These are phyloP conservation scores for Colletotrichum sp. DNA, from an alignment of 2,329 filamentous ascomycete genomes.

Conservation along the genomic window DNA sequence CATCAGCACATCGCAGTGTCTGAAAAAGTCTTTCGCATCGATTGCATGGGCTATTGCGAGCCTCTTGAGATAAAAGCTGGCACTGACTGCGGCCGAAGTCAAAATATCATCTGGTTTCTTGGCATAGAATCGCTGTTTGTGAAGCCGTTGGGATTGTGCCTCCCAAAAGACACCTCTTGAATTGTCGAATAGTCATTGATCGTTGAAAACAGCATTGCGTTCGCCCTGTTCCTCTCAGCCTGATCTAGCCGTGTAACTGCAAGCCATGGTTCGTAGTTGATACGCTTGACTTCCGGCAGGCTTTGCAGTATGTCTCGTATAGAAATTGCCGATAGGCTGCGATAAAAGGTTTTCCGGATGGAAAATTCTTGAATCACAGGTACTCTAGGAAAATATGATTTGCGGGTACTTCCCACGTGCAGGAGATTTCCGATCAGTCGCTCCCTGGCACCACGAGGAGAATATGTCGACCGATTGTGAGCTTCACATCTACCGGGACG, in stretches of 20 bases:
- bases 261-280: neutral
- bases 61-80: neutral
- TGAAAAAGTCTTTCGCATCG: neutral
- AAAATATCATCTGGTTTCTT: neutral
- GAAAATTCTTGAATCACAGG: neutral
- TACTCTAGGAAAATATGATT: neutral
- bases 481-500: neutral
- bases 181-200: rapidly evolving
- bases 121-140: neutral
- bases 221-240: neutral
- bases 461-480: neutral
- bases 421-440: neutral
- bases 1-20: rapidly evolving
- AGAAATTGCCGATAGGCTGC: neutral
- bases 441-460: neutral
- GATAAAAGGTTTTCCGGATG: neutral
- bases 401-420: neutral
- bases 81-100: neutral
- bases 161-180: neutral
- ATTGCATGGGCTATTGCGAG: neutral
- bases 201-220: neutral
- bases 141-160: neutral
- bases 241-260: neutral
- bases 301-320: neutral
- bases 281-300: neutral